Base-by-base conservation (phyloP, 192 early-diverging fungal genomes). In the Piromyces sp. region DNA sequence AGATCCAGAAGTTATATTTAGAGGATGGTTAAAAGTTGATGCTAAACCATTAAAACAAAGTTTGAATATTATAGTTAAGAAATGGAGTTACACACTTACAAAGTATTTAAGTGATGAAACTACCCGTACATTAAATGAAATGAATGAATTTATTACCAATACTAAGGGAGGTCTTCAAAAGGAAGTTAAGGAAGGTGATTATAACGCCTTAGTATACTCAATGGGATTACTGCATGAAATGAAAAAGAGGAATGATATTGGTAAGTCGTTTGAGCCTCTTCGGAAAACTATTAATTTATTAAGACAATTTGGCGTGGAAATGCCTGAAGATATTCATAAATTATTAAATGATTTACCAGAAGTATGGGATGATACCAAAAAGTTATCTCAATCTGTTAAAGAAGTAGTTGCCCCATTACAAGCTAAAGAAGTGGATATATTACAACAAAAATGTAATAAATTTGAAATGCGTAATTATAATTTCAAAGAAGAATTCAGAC, bases 381-480 rank as follows among this genome's bases (percentile, higher is more conserved):
- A 92, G 83, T 85, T 91, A 2, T 90, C 89, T 5, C 83, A 89
- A 31, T 85, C 88, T 16, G 87, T 92, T 81, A 92, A 92, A 80
- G 91, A 92, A 81, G 86, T 87, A 6, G 91, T 89, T 29, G 91
- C 91, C 19, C 91, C 91, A 5, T 83, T 92, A 40, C 91, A 92
- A 81, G 89, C 91, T 13, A 90, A 87, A 31, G 91, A 92, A 81
- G 91, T 92, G 1, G 91, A 92, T 82, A 86, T 90, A 28, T 80
- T 92, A 37, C 91, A 92, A 80, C 90, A 92, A 83, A 92, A 92
- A 80, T 92, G 90, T 85, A 92, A 92, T 88, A 84, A 86, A 79
- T 92, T 92, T 83, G 91, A 92, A 81, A 87, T 85, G 80, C 85
- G 87, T 30, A 92, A 92, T 81, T 90, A 92, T 83, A 84, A 92